These are phyloP conservation scores for Starmerella ratchasimensis DNA, from an alignment of 805 yeast genomes.

Conservation along the genomic window DNA sequence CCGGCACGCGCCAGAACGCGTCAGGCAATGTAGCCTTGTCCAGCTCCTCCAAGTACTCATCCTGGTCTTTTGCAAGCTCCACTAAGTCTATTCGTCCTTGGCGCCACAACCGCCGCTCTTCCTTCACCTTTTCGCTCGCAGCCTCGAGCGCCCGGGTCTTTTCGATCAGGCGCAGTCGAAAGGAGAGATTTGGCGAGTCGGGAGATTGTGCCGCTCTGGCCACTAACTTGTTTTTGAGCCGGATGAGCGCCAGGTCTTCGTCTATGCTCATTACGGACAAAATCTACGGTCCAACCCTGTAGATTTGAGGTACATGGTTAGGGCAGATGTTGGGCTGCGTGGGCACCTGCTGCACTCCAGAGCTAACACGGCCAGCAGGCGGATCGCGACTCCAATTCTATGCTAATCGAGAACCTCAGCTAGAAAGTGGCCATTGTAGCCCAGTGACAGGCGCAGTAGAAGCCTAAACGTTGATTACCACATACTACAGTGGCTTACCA, in stretches of 20 bases:
- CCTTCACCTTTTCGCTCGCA: slow-evolving; percentile 4
- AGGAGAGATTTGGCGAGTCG: slow-evolving; percentile 3
- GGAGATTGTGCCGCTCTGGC: slow-evolving; percentile 6
- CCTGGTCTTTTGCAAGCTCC: not conserved
- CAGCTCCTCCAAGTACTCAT: slow-evolving; percentile 10
- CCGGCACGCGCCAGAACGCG: slow-evolving; percentile 7
- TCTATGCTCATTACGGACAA: slow-evolving; percentile 16
- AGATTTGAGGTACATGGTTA: too few relatives aligned
- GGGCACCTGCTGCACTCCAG: too few relatives aligned
- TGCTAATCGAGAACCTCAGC: too few relatives aligned
- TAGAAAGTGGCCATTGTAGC: too few relatives aligned
- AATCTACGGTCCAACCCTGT: too few relatives aligned
- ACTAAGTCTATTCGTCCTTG: slow-evolving; percentile 7
- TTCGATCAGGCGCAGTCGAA: slow-evolving; percentile 7
- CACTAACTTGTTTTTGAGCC: slow-evolving; percentile 8
- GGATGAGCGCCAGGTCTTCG: slow-evolving; percentile 13
- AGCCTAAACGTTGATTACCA: too few relatives aligned
- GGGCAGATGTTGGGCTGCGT: too few relatives aligned
- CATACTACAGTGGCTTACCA: too few relatives aligned
- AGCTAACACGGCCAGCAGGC: too few relatives aligned
- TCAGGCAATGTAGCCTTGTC: slow-evolving; percentile 13
- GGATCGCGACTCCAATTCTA: too few relatives aligned
- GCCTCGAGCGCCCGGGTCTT: slow-evolving; percentile 4
- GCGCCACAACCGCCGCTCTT: slow-evolving; percentile 5
- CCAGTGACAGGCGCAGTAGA: too few relatives aligned